Conservation (phyloP, 2,329 filamentous ascomycete genomes). For the Colletotrichum eleusines region DNA sequence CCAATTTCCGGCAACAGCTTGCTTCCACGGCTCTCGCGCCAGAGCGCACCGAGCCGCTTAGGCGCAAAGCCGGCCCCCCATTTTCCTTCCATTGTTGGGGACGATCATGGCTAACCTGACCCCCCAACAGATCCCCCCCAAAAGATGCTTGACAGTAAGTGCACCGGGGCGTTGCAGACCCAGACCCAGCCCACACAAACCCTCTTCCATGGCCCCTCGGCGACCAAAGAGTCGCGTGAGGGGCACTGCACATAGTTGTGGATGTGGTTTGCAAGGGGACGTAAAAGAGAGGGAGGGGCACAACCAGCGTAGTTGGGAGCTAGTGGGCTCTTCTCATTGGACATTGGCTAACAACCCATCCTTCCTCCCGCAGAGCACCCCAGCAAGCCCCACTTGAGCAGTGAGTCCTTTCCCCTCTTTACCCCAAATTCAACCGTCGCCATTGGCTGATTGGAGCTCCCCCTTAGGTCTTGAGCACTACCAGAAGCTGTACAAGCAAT, state of each 20-base stretch:
- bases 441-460: constrained; percentile 41
- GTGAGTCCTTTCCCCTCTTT: constrained; percentile 58
- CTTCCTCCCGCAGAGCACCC: constrained; percentile 69
- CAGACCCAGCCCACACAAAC: constrained; percentile 9
- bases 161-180: constrained; percentile 34
- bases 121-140: constrained; percentile 67
- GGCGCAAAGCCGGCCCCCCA: neutral
- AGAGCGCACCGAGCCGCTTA: constrained; percentile 11
- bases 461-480: constrained; percentile 73
- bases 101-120: constrained; percentile 18
- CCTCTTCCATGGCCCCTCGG: constrained; percentile 22
- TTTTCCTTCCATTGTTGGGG: constrained; percentile 22
- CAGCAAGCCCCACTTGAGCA: constrained; percentile 74
- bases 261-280: constrained; percentile 8
- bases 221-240: constrained; percentile 40
- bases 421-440: constrained; percentile 35
- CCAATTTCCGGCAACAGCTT: constrained; percentile 21
- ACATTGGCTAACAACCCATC: constrained; percentile 50
- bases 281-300: constrained; percentile 39
- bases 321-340: constrained; percentile 31
- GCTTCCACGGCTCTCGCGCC: constrained; percentile 6
- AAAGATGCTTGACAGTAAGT: constrained; percentile 77
- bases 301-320: constrained; percentile 18
- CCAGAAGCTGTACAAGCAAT: constrained; percentile 80
- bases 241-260: constrained; percentile 35